Percentiles rank a stretch among this genome's conserved stretches.
Evolutionary conservation across 2,329 filamentous ascomycete genomes (phyloP).

Genomic region (Claviceps maximensis): DNA sequence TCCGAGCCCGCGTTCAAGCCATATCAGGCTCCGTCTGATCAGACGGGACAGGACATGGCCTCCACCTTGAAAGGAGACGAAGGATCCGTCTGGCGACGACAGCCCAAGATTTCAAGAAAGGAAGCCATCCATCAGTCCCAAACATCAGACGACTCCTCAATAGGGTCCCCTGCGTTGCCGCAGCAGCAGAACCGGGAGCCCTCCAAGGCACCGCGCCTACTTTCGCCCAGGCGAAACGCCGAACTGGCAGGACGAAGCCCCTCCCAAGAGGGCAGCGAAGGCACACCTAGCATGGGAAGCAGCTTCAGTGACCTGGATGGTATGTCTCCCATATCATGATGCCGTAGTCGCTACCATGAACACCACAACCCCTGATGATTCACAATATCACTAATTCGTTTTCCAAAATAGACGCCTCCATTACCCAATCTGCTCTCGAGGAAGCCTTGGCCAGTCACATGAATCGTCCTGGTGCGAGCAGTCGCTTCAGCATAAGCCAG

Average conservation of each 20-base stretch:
- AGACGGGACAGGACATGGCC: constrained; percentile 31
- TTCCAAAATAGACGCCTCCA: constrained; percentile 49
- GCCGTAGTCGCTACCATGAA: no score
- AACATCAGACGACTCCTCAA: constrained; percentile 50
- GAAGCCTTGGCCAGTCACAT: constrained; percentile 54
- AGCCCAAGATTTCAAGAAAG: constrained; percentile 17
- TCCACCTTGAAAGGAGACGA: constrained; percentile 39
- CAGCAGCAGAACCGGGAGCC: constrained; percentile 19
- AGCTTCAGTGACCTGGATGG: constrained; percentile 79
- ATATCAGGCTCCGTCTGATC: constrained; percentile 24
- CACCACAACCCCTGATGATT: no score
- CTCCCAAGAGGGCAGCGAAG: constrained; percentile 54
- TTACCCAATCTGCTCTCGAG: constrained; percentile 69
- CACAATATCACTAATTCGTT: not conserved
- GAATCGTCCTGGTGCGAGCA: constrained; percentile 21
- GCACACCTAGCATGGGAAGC: constrained; percentile 69
- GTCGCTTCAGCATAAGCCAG: constrained; percentile 54
- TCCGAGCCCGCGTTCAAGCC: constrained; percentile 43
- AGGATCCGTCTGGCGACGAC: constrained; percentile 19
- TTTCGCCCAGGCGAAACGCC: constrained; percentile 46
- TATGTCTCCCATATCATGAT: constrained; percentile 19
- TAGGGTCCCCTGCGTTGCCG: constrained; percentile 30
- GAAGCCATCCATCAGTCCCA: constrained; percentile 33
- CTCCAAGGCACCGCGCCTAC: constrained; percentile 25
- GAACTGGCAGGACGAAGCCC: constrained; percentile 46